Conservation (phyloP, 345 rosid species). For the Heritiera littoralis region DNA sequence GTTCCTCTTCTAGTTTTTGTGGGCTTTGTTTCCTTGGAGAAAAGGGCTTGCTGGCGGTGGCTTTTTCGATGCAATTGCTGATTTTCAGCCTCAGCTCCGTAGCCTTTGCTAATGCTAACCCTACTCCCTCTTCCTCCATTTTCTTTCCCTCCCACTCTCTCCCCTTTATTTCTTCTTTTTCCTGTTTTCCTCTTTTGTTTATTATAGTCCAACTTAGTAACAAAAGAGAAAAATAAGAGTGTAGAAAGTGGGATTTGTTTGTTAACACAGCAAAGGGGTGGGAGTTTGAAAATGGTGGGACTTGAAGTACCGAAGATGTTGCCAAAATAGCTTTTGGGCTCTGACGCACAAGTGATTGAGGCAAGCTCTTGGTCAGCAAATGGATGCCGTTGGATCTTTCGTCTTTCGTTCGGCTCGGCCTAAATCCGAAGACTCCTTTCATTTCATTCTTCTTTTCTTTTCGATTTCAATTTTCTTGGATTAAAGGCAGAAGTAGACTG, state of each 20-base stretch:
- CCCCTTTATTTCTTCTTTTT: background rate
- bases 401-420: background rate
- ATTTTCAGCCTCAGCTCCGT: slow-evolving; percentile 73
- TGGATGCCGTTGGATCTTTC: background rate
- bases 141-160: slow-evolving; percentile 23
- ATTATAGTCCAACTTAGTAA: background rate
- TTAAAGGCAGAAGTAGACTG: no score
- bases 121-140: slow-evolving; percentile 76
- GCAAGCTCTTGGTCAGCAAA: background rate
- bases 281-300: background rate
- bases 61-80: slow-evolving; percentile 60
- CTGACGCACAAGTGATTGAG: background rate
- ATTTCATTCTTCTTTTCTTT: background rate
- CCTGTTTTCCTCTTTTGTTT: background rate
- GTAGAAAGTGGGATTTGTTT: slow-evolving; percentile 9
- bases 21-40: background rate
- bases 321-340: background rate
- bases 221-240: background rate
- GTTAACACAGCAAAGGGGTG: background rate
- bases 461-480: background rate
- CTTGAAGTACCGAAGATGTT: background rate
- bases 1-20: slow-evolving; percentile 24
- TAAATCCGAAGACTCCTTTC: background rate
- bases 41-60: slow-evolving; percentile 12
- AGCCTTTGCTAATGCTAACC: slow-evolving; percentile 71